Percentiles rank a stretch among this genome's conserved stretches.
phyloP scores from a whole-genome alignment of 2,329 filamentous ascomycete genomes.

The Botrytis galanthina region DNA sequence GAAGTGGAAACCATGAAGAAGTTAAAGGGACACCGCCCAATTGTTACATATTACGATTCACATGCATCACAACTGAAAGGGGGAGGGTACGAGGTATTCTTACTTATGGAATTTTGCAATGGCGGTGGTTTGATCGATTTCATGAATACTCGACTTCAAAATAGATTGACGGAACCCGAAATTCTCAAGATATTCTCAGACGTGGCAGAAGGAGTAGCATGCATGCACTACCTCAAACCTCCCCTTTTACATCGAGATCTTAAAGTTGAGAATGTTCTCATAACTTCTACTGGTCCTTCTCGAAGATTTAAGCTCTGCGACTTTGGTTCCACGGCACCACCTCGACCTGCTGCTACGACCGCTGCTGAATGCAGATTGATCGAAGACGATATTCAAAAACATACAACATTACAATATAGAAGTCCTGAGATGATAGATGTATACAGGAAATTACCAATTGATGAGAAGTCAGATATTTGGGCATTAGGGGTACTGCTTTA shows the following conservation, averaged over 20 bases:
- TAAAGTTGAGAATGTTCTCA: constrained; percentile 97
- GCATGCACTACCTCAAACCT: constrained; percentile 98
- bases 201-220: constrained; percentile 92
- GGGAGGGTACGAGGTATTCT: constrained; percentile 94
- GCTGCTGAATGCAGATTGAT: constrained; percentile 86
- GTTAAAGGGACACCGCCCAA: constrained; percentile 91
- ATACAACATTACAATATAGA: constrained; percentile 95
- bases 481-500: constrained; percentile 91
- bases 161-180: constrained; percentile 94
- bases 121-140: constrained; percentile 97
- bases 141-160: constrained; percentile 97
- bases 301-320: constrained; percentile 94
- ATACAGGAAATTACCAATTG: constrained; percentile 91
- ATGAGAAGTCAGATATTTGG: constrained; percentile 98
- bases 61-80: constrained; percentile 92
- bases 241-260: constrained; percentile 89
- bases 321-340: constrained; percentile 88
- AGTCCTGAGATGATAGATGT: constrained; percentile 99
- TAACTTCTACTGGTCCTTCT: constrained; percentile 58
- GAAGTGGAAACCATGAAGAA: constrained; percentile 99
- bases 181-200: constrained; percentile 96
- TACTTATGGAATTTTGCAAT: constrained; percentile 97
- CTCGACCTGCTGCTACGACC: constrained; percentile 79
- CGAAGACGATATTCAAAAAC: constrained; percentile 94
- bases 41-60: constrained; percentile 97